Conservation (phyloP, 129 eudicot species). For the Mikania micrantha region DNA sequence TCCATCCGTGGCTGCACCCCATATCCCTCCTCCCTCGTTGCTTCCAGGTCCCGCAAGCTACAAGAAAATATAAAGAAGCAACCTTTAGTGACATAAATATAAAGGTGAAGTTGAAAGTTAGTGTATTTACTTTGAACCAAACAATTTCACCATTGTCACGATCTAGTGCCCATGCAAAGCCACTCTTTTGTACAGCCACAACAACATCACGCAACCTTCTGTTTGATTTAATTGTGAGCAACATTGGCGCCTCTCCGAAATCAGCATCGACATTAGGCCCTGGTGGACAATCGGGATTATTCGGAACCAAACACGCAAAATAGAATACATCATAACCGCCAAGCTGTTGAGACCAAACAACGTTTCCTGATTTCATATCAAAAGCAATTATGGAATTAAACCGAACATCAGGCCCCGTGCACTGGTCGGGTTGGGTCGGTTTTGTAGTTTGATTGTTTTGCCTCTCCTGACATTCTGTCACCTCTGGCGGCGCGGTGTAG, state of each 20-base stretch:
- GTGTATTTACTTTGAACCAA: conserved; percentile 44
- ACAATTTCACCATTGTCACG: conserved; percentile 43
- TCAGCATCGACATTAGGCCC: conserved; percentile 61
- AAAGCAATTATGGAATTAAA: conserved; percentile 54
- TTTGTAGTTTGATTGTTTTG: conserved; percentile 47
- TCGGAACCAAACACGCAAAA: conserved; percentile 48
- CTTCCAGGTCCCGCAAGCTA: conserved; percentile 73
- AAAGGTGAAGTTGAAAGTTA: not conserved
- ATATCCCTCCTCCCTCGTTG: conserved; percentile 50
- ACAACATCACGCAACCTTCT: conserved; percentile 34
- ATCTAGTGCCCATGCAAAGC: conserved; percentile 59
- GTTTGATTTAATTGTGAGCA: conserved; percentile 31
- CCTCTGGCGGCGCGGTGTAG: conserved; percentile 56
- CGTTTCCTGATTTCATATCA: conserved; percentile 34
- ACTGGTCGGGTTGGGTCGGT: conserved; percentile 45
- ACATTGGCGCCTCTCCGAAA: conserved; percentile 67
- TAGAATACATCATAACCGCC: conserved; percentile 59
- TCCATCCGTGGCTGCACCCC: conserved; percentile 69
- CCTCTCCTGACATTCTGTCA: conserved; percentile 45
- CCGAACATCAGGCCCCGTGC: conserved; percentile 43
- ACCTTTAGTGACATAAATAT: not conserved
- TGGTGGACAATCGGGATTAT: conserved; percentile 50
- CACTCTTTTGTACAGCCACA: conserved; percentile 63
- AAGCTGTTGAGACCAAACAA: conserved; percentile 50
- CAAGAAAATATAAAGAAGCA: not conserved